phyloP scores from a whole-genome alignment of 2,329 filamentous ascomycete species.

The Fusarium sp. region DNA sequence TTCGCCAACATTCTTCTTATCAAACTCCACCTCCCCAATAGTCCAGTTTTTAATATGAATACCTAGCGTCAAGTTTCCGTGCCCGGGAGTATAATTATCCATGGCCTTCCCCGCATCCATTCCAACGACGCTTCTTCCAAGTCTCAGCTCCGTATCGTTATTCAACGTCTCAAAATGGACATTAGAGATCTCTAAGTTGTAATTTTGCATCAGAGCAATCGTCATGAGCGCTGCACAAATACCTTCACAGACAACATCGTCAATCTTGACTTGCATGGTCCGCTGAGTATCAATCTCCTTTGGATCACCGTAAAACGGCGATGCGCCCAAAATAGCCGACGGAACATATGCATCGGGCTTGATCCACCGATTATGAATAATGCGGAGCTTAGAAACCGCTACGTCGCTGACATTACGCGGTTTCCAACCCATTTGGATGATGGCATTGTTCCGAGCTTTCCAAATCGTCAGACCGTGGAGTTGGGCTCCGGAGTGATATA shows the following conservation, averaged over 20 bases:
- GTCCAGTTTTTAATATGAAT: not conserved
- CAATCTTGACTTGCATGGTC: not conserved
- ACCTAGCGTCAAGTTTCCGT: not conserved
- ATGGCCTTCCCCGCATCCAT: not conserved
- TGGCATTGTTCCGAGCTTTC: not conserved
- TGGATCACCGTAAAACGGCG: not conserved
- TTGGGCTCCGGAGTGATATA: not conserved
- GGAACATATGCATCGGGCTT: not conserved
- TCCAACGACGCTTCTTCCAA: not conserved
- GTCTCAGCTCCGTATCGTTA: not conserved
- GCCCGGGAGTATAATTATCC: not conserved
- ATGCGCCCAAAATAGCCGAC: not conserved
- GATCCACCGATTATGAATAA: not conserved
- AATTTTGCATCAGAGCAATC: not conserved
- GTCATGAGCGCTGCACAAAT: not conserved
- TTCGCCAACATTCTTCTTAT: not conserved
- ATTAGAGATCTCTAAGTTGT: not conserved
- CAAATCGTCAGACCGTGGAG: not conserved
- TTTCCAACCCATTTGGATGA: not conserved
- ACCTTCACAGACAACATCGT: not conserved
- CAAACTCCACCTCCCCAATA: not conserved
- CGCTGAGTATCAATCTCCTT: not conserved
- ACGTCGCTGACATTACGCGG: not conserved
- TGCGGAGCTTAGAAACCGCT: not conserved
- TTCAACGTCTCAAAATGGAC: not conserved